Evolutionary conservation across 306 rosid species (phyloP).

Genomic region (Rosa chinensis): DNA sequence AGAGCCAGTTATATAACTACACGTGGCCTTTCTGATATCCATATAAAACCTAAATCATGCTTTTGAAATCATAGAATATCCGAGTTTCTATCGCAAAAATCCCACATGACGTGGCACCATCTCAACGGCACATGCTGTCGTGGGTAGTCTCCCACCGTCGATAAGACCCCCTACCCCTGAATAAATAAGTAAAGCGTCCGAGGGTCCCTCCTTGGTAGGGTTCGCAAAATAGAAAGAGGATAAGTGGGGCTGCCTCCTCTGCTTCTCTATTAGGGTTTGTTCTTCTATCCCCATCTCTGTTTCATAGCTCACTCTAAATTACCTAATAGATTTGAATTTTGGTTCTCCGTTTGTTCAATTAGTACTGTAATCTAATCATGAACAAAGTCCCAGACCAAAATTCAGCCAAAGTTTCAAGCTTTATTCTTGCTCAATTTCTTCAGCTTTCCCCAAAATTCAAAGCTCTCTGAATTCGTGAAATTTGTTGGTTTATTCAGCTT

Average conservation of each 20-base stretch:
- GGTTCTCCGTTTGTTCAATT: conserved; percentile 22
- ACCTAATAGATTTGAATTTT: not conserved
- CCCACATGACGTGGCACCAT: conserved; percentile 29
- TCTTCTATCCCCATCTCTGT: conserved; percentile 30
- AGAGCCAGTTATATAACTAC: not conserved
- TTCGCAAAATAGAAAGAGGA: conserved; percentile 21
- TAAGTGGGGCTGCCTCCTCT: conserved; percentile 55
- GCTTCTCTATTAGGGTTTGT: conserved; percentile 58
- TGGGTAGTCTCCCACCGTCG: conserved; percentile 32
- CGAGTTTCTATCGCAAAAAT: not conserved
- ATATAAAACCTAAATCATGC: not conserved
- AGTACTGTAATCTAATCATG: conserved; percentile 39
- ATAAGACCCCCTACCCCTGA: not conserved
- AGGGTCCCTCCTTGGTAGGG: conserved; percentile 51
- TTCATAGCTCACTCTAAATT: conserved; percentile 7
- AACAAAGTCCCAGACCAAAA: conserved; percentile 29
- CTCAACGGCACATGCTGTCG: not conserved
- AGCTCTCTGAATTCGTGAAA: not conserved
- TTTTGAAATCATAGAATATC: not conserved
- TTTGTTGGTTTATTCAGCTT: conserved; percentile 12
- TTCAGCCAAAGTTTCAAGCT: conserved; percentile 34
- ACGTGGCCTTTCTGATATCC: not conserved
- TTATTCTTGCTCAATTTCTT: conserved; percentile 17
- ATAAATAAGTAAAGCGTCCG: conserved; percentile 11
- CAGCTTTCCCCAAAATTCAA: not conserved